phyloP scores from a whole-genome alignment of 2,329 filamentous ascomycete species.

The Amesomyces nigricolor region DNA sequence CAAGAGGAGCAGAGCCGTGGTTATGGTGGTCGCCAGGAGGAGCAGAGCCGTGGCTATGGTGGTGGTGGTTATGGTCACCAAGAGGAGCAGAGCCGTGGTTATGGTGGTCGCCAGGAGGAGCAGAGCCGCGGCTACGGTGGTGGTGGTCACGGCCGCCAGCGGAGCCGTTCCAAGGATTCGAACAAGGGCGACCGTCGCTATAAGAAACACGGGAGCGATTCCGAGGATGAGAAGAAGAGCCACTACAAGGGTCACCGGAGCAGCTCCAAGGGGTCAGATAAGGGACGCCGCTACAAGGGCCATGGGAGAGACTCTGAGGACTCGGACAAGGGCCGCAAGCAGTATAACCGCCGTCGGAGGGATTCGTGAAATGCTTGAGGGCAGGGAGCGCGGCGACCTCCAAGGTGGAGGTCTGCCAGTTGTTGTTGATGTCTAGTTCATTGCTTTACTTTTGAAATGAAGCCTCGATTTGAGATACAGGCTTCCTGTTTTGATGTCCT shows the following conservation, averaged over 20 bases:
- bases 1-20: constrained; percentile 16
- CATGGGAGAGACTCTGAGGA: not conserved
- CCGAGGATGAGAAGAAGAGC: constrained; percentile 14
- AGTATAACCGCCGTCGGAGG: constrained; percentile 14
- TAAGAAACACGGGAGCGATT: not conserved
- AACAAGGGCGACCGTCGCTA: not conserved
- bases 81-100: constrained; percentile 13
- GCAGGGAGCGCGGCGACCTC: too few species aligned
- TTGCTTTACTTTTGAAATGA: too few species aligned
- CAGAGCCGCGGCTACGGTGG: constrained; percentile 5
- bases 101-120: constrained; percentile 6
- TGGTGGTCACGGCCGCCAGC: constrained; percentile 20
- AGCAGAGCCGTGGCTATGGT: constrained; percentile 6
- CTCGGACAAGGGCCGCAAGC: constrained; percentile 11
- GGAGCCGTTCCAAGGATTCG: too few species aligned
- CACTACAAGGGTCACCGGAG: constrained; percentile 1
- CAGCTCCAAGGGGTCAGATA: too few species aligned
- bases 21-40: constrained; percentile 2
- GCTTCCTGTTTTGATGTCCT: too few species aligned
- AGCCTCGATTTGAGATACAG: too few species aligned
- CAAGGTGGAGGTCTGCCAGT: too few species aligned
- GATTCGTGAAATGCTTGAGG: not conserved
- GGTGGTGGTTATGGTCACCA: constrained; percentile 21
- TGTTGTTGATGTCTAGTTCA: too few species aligned
- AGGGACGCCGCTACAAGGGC: not conserved